A percentile compares a stretch with the other conserved stretches of the same genome.
Evolutionary conservation across 2,329 filamentous ascomycete genomes (phyloP).

Genomic region (Thielaviopsis euricoi): DNA sequence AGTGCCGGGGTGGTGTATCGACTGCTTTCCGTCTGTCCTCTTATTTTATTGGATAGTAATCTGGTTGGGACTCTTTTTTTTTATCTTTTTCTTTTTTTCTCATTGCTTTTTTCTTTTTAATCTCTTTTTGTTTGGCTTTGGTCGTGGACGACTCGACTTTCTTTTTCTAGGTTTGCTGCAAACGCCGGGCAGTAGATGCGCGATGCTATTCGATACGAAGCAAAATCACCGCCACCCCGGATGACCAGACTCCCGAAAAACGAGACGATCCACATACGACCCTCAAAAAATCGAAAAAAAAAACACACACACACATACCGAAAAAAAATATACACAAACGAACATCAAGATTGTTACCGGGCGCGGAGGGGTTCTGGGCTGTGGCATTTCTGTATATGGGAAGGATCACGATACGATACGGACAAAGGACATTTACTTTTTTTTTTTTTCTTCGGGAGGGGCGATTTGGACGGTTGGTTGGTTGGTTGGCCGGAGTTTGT

Average conservation of each 20-base stretch:
- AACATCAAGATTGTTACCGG: neutral
- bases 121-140: too few species aligned
- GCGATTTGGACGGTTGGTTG: neutral
- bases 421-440: constrained; percentile 2
- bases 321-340: constrained; percentile 1
- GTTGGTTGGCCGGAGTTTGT: neutral
- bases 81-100: neutral
- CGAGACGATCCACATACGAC: neutral
- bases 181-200: too few species aligned
- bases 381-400: constrained; percentile 8
- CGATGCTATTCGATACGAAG: too few species aligned
- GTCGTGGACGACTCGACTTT: too few species aligned
- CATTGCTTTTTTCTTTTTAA: too few species aligned
- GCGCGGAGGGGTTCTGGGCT: constrained; percentile 1
- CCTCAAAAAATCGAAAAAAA: neutral
- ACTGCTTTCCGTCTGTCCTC: neutral
- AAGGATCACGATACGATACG: neutral
- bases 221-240: too few species aligned
- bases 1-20: neutral
- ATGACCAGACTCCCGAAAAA: neutral
- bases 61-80: neutral
- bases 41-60: neutral
- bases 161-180: too few species aligned
- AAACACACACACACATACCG: neutral
- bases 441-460: too few species aligned